Evolutionary conservation across 106 monocot species (phyloP).

Genomic region (Alisma plantagoaquatica): DNA sequence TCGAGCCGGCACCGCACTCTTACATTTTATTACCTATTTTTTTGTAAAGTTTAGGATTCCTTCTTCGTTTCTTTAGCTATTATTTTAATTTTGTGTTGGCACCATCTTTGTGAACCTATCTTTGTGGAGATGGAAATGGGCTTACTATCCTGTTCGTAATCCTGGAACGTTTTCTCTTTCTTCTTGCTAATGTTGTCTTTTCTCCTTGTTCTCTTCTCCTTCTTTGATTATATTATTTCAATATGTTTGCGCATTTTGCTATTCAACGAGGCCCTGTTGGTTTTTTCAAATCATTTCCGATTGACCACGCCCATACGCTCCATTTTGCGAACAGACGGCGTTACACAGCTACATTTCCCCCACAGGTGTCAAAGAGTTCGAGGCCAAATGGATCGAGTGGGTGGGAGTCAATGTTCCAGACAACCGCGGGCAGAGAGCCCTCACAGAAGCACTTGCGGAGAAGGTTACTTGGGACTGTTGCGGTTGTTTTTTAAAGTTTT

Average conservation of each 20-base stretch:
- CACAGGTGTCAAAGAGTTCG: constrained; percentile 87
- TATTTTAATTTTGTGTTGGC: not conserved
- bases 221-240: not conserved
- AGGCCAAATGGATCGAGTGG: constrained; percentile 99
- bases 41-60: not conserved
- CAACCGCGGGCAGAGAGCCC: constrained; percentile 78
- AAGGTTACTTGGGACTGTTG: too few species aligned
- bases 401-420: constrained; percentile 96
- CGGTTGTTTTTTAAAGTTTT: constrained; percentile 1
- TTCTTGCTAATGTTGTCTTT: too few species aligned
- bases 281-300: too few species aligned
- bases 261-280: too few species aligned
- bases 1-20: too few species aligned
- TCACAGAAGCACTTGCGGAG: constrained; percentile 75
- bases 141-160: not conserved
- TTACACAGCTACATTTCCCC: not conserved
- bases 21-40: too few species aligned
- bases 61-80: not conserved
- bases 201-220: not conserved
- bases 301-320: not conserved
- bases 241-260: not conserved
- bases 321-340: not conserved
- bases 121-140: not conserved
- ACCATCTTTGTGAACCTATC: not conserved
- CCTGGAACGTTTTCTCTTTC: too few species aligned